Evolutionary conservation across 148 eudicot species (phyloP).

Genomic region (Agrostemma githago): DNA sequence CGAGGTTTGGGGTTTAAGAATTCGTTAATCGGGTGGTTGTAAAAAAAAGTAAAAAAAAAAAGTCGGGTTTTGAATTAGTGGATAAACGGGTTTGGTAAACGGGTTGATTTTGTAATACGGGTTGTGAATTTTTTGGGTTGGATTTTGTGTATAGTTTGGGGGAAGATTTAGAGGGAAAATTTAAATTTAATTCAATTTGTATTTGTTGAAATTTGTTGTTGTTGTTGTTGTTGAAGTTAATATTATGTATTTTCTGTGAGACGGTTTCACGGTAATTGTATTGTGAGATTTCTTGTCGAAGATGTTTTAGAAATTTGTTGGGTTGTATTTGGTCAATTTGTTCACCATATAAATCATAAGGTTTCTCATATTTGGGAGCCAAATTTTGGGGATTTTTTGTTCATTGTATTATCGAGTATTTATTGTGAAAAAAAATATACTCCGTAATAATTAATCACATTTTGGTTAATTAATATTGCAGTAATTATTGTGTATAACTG

Average conservation of each 20-base stretch:
- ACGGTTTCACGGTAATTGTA: too few relatives aligned
- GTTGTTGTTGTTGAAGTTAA: neutral
- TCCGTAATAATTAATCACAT: neutral
- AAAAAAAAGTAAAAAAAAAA: neutral
- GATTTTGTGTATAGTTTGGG: constrained; percentile 36
- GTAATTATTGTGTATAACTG: too few relatives aligned
- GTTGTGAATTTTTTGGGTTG: constrained; percentile 20
- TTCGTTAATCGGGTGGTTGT: constrained; percentile 28
- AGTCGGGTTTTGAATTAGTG: too few relatives aligned
- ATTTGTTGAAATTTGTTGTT: constrained; percentile 3
- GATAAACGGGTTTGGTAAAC: too few relatives aligned
- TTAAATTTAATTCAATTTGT: constrained; percentile 12
- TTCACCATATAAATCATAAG: neutral
- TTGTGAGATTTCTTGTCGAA: too few relatives aligned
- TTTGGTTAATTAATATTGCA: neutral
- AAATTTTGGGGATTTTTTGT: constrained; percentile 16
- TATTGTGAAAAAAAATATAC: neutral
- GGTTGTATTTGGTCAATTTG: neutral
- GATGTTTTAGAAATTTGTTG: constrained; percentile 1
- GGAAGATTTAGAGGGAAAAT: neutral
- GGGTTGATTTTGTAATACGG: neutral
- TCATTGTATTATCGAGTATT: constrained; percentile 12
- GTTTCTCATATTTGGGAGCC: constrained; percentile 20
- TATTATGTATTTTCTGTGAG: too few relatives aligned
- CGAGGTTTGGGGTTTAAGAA: constrained; percentile 3